Evolutionary conservation across 768 basidiomycete genomes (phyloP), one percentile per base, ranked within the genome.

Genomic region (Candolleomyces eurysporus): DNA sequence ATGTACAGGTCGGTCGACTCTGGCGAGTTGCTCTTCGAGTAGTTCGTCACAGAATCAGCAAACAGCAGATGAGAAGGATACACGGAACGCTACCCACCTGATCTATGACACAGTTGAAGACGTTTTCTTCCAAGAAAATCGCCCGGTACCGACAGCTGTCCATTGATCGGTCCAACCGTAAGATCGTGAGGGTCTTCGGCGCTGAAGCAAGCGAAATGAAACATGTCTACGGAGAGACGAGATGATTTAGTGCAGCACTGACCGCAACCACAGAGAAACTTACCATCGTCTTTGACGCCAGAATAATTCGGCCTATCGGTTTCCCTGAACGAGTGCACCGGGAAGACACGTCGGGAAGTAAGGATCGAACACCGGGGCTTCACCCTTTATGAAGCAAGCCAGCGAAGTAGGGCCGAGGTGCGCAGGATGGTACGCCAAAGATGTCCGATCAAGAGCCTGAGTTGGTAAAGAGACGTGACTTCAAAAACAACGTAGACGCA

Each of bases 171-270:
- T 0, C 92, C 93, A 22, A 94, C 90, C 22, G 82, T 78, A 0
- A 89, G 82, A 72, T 95, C 93, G 67, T 92, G 83, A 9, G 88
- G 86, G 69, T 94, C 92, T 65, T 91, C 88, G 16, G 88, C 86
- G 64, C 94, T 94, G 80, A 95, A 95, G 72, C 91, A 93, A 39
- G 87, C 93, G 73, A 94, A 95, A 70, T 91, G 86, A 76, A 94
- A 94, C 79, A 87, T 88, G 30, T 88, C 92, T 94, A n/a, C 13
- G 42, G 5, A 13, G 5, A 13, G 26, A 26, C 26, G 26, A 26
- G 26, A 26, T 26, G 26, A 26, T 26, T 26, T n/a, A 43, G 13
- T n/a, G 2, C 11, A 13, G 42, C 5, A 43, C n/a, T 26, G 26
- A 26, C 4, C 26, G 4, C 26, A 26, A 26, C 2, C 26, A 26